Evolutionary conservation across 805 yeast genomes (phyloP).

Genomic region (baker's yeast (Saccharomyces cerevisiae)): DNA sequence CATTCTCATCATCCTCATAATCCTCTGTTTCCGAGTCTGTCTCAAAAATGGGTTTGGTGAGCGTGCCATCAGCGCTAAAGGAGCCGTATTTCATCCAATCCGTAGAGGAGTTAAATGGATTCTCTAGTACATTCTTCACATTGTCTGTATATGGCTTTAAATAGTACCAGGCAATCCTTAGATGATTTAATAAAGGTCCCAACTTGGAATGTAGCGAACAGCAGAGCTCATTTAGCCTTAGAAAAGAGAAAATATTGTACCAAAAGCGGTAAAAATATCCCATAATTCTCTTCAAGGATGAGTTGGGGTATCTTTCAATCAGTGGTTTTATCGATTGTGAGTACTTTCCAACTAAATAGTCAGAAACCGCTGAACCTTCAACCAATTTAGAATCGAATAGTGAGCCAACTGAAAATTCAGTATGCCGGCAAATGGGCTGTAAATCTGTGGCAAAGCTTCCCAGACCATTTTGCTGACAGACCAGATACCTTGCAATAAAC

Average conservation of each 20-base stretch:
- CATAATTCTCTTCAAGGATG: background rate
- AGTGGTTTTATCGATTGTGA: background rate
- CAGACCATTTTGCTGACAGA: background rate
- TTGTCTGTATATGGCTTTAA: slow-evolving; percentile 6
- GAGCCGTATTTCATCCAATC: slow-evolving; percentile 12
- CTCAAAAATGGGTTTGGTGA: background rate
- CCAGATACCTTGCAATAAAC: background rate
- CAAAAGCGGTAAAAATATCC: background rate
- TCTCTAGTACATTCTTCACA: slow-evolving; percentile 1
- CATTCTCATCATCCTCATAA: background rate
- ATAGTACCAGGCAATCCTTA: slow-evolving; percentile 8
- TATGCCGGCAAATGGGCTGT: background rate
- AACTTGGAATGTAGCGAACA: slow-evolving; percentile 2
- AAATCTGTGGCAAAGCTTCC: background rate
- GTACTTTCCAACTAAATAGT: background rate
- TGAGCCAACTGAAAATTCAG: background rate
- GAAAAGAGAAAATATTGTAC: background rate
- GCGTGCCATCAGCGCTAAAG: background rate
- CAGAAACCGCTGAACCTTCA: background rate
- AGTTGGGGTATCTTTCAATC: background rate
- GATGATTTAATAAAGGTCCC: slow-evolving; percentile 9
- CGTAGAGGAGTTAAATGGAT: background rate
- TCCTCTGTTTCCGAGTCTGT: background rate
- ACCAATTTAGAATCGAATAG: background rate
- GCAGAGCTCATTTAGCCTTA: background rate